Conservation (phyloP, 1,284 basidiomycete species). For the Sutorius eximius region DNA sequence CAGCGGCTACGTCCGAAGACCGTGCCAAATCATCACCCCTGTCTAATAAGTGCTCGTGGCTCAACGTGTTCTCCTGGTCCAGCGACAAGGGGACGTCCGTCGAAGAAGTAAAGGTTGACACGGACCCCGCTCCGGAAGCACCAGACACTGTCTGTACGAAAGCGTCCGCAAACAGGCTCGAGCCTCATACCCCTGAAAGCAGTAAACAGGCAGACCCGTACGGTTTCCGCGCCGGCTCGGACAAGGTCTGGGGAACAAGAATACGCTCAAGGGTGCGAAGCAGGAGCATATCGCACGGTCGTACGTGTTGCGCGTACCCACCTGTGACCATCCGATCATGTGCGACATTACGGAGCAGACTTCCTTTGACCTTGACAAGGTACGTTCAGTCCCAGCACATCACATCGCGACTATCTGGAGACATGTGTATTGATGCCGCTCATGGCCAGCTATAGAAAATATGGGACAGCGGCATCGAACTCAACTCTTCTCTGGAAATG, state of each 20-base stretch:
- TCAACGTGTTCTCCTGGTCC: conserved; percentile 22
- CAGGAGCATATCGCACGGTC: conserved; percentile 67
- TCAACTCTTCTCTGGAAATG: conserved; percentile 37
- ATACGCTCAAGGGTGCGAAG: conserved; percentile 41
- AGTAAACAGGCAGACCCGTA: no score
- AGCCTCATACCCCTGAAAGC: no score
- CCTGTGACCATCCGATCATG: conserved; percentile 22
- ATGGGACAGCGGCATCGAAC: conserved; percentile 85
- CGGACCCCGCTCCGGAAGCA: neutral
- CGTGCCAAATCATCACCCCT: neutral
- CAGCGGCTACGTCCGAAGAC: neutral
- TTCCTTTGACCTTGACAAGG: conserved; percentile 88
- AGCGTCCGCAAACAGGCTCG: no score
- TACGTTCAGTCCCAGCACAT: conserved; percentile 37
- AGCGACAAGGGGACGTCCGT: conserved; percentile 3
- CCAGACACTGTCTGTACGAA: no score
- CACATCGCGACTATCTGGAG: neutral
- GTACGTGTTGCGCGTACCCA: conserved; percentile 39
- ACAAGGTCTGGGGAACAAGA: conserved; percentile 13
- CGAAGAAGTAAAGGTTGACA: conserved; percentile 7
- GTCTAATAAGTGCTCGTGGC: conserved; percentile 20
- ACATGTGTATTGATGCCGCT: conserved; percentile 12
- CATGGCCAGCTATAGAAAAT: conserved; percentile 67
- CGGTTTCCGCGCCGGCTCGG: conserved; percentile 43
- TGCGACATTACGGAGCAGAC: conserved; percentile 74